These are phyloP conservation scores for Carex pumila DNA, from an alignment of 176 grass and related monocot genomes.

Conservation along the genomic window DNA sequence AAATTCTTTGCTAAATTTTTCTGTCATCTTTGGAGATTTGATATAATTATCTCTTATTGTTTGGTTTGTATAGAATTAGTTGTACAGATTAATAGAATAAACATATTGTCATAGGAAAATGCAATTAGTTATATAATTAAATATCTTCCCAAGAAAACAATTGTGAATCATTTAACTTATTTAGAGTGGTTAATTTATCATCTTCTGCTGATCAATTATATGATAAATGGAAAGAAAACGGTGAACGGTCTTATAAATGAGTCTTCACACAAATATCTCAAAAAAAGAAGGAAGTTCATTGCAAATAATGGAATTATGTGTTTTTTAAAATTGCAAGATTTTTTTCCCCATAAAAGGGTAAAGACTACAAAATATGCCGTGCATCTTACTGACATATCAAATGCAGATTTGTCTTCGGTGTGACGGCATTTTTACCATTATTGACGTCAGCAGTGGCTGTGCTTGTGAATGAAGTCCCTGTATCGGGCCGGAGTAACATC, in stretches of 20 bases:
- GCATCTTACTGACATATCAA: conserved; percentile 22
- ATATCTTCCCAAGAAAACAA: neutral
- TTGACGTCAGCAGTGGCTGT: conserved; percentile 83
- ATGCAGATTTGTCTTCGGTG: conserved; percentile 90
- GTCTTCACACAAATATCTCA: neutral
- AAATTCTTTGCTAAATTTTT: neutral
- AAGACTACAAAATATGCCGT: conserved; percentile 2
- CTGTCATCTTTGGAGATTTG: neutral
- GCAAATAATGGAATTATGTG: neutral
- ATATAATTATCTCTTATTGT: neutral
- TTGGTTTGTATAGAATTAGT: neutral
- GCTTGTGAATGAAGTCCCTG: conserved; percentile 76
- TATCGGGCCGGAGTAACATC: conserved; percentile 18
- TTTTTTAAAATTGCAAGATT: neutral
- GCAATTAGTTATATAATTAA: neutral
- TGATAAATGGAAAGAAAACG: neutral
- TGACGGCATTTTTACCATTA: conserved; percentile 80
- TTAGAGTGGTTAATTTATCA: neutral
- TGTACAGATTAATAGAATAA: neutral
- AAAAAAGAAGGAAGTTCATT: neutral
- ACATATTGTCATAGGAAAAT: neutral
- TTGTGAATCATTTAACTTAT: neutral
- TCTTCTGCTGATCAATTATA: neutral
- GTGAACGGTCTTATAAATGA: neutral
- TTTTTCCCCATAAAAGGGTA: neutral